Conservation (phyloP, 805 yeast species). For the Metschnikowia peoriensis region DNA sequence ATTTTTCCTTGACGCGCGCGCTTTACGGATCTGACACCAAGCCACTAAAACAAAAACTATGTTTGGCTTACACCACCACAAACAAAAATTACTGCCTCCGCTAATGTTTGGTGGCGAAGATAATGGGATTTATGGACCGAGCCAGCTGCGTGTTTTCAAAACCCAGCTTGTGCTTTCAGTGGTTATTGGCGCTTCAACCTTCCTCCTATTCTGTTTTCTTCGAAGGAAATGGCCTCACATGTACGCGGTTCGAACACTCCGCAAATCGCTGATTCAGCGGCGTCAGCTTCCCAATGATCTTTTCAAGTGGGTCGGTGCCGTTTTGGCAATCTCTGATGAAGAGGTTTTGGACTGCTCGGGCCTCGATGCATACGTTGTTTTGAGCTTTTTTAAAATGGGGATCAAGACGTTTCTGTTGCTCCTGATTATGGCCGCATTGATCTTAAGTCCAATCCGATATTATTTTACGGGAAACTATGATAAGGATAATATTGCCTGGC, state of each 20-base stretch:
- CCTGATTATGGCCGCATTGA: constrained; percentile 24
- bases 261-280: constrained; percentile 35
- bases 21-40: background rate
- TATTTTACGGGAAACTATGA: constrained; percentile 44
- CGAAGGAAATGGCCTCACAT: constrained; percentile 56
- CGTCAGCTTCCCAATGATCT: constrained; percentile 41
- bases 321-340: constrained; percentile 25
- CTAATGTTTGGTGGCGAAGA: constrained; percentile 13
- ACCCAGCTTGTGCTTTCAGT: constrained; percentile 53
- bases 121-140: constrained; percentile 37
- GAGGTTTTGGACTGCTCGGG: constrained; percentile 26
- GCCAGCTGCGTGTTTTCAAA: constrained; percentile 55
- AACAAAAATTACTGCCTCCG: background rate
- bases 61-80: background rate
- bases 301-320: constrained; percentile 27
- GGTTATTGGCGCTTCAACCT: constrained; percentile 45
- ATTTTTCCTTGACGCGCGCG: background rate
- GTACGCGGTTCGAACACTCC: constrained; percentile 53
- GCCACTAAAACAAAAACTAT: background rate
- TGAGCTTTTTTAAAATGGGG: constrained; percentile 38
- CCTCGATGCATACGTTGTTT: constrained; percentile 34
- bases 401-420: constrained; percentile 22
- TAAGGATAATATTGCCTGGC: constrained; percentile 32
- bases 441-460: constrained; percentile 38
- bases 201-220: constrained; percentile 48